Evolutionary conservation across 2,329 filamentous ascomycete species (phyloP).

Genomic region (Trichophyton mentagrophytes): DNA sequence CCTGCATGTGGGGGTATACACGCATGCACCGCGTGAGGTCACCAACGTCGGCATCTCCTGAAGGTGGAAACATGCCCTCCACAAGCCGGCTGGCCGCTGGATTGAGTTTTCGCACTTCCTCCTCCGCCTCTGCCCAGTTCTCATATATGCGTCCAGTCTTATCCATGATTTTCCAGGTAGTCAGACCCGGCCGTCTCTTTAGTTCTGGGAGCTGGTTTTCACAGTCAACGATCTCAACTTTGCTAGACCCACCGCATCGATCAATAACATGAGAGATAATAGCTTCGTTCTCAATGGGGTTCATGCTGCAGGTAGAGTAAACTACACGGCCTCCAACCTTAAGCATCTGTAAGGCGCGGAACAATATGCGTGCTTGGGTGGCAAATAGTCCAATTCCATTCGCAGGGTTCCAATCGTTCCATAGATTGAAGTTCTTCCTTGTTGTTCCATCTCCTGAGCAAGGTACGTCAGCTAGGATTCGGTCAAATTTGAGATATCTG

Average conservation of each 20-base stretch:
- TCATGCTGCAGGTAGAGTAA: conserved; percentile 98
- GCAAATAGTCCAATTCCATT: conserved; percentile 77
- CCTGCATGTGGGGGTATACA: conserved; percentile 87
- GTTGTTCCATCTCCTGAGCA: conserved; percentile 92
- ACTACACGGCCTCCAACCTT: conserved; percentile 90
- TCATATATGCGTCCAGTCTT: conserved; percentile 67
- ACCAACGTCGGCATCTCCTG: conserved; percentile 45
- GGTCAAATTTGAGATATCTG: conserved; percentile 87
- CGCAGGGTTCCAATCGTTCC: conserved; percentile 86
- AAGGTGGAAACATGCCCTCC: conserved; percentile 71
- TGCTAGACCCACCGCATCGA: conserved; percentile 68
- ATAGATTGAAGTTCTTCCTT: conserved; percentile 85
- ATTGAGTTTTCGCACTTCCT: conserved; percentile 45
- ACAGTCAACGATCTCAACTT: conserved; percentile 76
- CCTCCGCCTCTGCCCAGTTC: conserved; percentile 68
- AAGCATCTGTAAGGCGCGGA: conserved; percentile 86
- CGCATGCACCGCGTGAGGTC: conserved; percentile 85
- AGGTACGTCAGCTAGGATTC: conserved; percentile 89
- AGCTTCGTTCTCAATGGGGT: conserved; percentile 93
- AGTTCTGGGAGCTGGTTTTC: conserved; percentile 63
- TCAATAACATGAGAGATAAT: conserved; percentile 80
- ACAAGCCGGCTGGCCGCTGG: conserved; percentile 55
- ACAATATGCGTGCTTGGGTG: conserved; percentile 79
- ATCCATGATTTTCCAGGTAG: conserved; percentile 82
- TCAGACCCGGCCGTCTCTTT: conserved; percentile 64